phyloP scores from a whole-genome alignment of 192 early-diverging fungal species.

The Dissophora ornata region DNA sequence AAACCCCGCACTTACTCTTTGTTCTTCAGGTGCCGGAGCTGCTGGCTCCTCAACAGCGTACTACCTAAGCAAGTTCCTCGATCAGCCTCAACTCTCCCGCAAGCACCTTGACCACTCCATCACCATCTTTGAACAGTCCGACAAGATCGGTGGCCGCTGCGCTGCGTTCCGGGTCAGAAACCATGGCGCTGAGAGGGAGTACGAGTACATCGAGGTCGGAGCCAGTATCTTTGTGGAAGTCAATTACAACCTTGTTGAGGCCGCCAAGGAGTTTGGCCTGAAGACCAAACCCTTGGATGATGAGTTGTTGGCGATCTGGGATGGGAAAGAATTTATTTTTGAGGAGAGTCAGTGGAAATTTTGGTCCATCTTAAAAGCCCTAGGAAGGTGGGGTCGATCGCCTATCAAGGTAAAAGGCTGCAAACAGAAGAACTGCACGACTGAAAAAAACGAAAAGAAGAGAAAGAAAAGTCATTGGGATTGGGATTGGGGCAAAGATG shows the following conservation, averaged over 20 bases:
- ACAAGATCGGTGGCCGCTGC: constrained; percentile 68
- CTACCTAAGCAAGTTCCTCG: constrained; percentile 44
- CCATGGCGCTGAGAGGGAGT: constrained; percentile 14
- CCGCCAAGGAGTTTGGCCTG: constrained; percentile 62
- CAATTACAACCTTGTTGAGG: constrained; percentile 67
- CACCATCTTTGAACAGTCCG: constrained; percentile 66
- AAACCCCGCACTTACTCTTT: too few relatives aligned
- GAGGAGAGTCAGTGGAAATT: constrained; percentile 56
- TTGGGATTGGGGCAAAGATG: too few relatives aligned
- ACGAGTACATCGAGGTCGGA: constrained; percentile 64
- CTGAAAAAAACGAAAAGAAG: not conserved
- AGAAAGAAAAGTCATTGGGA: not conserved
- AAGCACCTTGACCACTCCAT: constrained; percentile 44
- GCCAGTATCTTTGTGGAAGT: constrained; percentile 72
- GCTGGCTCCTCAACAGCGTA: constrained; percentile 64
- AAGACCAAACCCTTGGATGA: constrained; percentile 47
- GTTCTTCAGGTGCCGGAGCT: constrained; percentile 64
- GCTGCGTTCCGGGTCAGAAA: constrained; percentile 31
- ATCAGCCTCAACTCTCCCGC: constrained; percentile 17
- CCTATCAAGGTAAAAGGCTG: constrained; percentile 58
- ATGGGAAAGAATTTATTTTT: constrained; percentile 65
- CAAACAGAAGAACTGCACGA: too few relatives aligned
- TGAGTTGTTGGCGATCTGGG: constrained; percentile 57
- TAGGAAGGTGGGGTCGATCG: constrained; percentile 59
- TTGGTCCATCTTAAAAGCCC: constrained; percentile 53